Percentiles rank a stretch among this genome's conserved stretches.
Evolutionary conservation across 352 stramenopile species (phyloP).

Genomic region (Pythium phragmitis): DNA sequence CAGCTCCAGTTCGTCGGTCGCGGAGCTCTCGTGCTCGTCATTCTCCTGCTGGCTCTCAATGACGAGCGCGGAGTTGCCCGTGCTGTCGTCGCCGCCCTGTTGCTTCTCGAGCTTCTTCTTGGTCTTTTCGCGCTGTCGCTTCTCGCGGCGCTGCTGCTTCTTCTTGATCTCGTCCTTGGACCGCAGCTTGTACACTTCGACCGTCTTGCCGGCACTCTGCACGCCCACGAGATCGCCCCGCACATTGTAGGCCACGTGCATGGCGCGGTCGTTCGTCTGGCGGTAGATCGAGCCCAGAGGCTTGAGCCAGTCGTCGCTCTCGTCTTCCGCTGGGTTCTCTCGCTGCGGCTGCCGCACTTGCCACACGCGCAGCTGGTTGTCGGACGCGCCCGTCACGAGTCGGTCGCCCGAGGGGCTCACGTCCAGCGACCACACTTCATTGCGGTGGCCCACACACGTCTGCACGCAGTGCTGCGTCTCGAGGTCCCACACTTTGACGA

Average conservation of each 20-base stretch:
- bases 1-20: constrained; percentile 86
- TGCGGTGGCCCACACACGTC: constrained; percentile 91
- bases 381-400: constrained; percentile 75
- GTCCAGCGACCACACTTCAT: constrained; percentile 91
- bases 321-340: constrained; percentile 15
- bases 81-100: constrained; percentile 15
- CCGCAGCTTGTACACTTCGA: constrained; percentile 91
- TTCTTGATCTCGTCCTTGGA: constrained; percentile 88
- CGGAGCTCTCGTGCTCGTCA: constrained; percentile 57
- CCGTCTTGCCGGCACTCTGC: constrained; percentile 83
- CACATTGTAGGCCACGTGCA: constrained; percentile 57
- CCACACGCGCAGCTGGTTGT: constrained; percentile 84
- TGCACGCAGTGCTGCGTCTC: constrained; percentile 93
- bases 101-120: constrained; percentile 66
- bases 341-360: constrained; percentile 33
- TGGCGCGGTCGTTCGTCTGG: constrained; percentile 74
- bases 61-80: constrained; percentile 12
- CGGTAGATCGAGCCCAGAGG: constrained; percentile 72
- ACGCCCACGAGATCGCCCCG: constrained; percentile 68
- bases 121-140: constrained; percentile 86
- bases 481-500: constrained; percentile 95
- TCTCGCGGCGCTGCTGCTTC: constrained; percentile 89
- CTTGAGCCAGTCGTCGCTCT: constrained; percentile 46
- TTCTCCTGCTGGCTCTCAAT: constrained; percentile 37
- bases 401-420: constrained; percentile 62